A percentile compares a stretch with the other conserved stretches of the same genome.
These are phyloP conservation scores for Colletotrichum higginsianum DNA, from an alignment of 2,329 filamentous ascomycete genomes.

Conservation along the genomic window DNA sequence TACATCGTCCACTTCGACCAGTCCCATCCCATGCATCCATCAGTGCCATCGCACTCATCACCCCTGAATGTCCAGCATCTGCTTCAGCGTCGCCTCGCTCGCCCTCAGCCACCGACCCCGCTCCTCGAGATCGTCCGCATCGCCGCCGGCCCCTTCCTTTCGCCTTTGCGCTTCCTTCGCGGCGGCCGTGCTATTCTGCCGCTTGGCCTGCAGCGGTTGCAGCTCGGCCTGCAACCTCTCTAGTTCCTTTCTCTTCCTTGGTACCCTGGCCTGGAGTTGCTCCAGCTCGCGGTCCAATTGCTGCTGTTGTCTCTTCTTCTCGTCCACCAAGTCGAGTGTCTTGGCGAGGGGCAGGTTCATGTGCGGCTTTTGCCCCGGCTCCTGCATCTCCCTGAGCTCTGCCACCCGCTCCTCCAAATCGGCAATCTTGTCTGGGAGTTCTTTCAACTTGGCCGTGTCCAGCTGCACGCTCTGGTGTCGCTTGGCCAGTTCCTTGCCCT, in stretches of 20 bases:
- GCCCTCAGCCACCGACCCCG: conserved; percentile 82
- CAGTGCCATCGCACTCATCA: conserved; percentile 42
- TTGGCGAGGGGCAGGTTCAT: conserved; percentile 71
- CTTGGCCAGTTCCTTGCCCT: conserved; percentile 70
- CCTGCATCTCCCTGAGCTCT: conserved; percentile 60
- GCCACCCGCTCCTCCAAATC: conserved; percentile 65
- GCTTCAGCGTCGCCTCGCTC: conserved; percentile 74
- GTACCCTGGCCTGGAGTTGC: conserved; percentile 72
- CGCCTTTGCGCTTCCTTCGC: conserved; percentile 80
- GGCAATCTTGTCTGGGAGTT: conserved; percentile 66
- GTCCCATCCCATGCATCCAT: background rate
- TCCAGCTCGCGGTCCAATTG: conserved; percentile 77
- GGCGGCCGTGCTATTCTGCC: conserved; percentile 74
- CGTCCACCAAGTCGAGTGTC: conserved; percentile 68
- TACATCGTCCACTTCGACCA: conserved; percentile 12
- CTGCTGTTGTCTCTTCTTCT: conserved; percentile 65
- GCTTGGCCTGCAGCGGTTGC: conserved; percentile 76
- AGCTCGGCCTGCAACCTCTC: conserved; percentile 79
- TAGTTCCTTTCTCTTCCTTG: conserved; percentile 76
- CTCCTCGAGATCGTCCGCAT: conserved; percentile 82
- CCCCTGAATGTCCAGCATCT: conserved; percentile 72
- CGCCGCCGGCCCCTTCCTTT: conserved; percentile 76
- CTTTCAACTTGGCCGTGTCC: conserved; percentile 64
- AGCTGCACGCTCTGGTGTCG: conserved; percentile 66
- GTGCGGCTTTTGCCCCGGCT: conserved; percentile 56